Conservation (phyloP, 2,329 filamentous ascomycete species). For the Aspergillus proliferans region DNA sequence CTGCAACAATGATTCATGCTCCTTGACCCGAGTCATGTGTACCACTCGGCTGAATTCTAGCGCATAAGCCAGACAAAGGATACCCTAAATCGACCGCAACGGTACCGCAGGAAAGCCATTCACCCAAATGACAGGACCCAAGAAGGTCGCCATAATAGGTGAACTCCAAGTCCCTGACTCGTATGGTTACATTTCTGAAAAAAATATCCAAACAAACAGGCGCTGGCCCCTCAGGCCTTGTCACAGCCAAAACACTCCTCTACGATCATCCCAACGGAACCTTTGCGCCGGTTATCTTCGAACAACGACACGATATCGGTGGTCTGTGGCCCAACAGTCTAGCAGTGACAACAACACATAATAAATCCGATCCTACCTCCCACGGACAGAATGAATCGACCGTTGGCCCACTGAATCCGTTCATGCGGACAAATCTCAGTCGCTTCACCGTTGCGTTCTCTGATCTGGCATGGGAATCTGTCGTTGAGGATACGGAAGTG, state of each 20-base stretch:
- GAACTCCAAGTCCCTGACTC: slow-evolving; percentile 4
- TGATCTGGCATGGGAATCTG: slow-evolving; percentile 63
- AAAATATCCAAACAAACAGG: slow-evolving; percentile 38
- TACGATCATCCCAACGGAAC: slow-evolving; percentile 47
- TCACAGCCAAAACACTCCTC: slow-evolving; percentile 67
- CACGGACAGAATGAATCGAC: neutral
- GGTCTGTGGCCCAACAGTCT: slow-evolving; percentile 67
- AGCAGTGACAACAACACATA: slow-evolving; percentile 28
- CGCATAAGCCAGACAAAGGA: neutral
- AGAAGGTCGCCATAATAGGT: slow-evolving; percentile 51
- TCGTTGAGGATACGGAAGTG: slow-evolving; percentile 33
- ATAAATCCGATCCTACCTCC: neutral
- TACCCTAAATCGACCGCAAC: slow-evolving; percentile 3
- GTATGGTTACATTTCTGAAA: neutral
- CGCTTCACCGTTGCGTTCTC: slow-evolving; percentile 59
- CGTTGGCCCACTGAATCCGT: slow-evolving; percentile 49
- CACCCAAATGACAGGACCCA: slow-evolving; percentile 21
- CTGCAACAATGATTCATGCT: neutral
- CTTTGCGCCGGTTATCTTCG: slow-evolving; percentile 66
- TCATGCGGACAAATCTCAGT: slow-evolving; percentile 60
- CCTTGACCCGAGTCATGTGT: too few relatives aligned
- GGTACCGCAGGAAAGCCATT: neutral
- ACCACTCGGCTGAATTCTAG: neutral
- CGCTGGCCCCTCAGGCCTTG: slow-evolving; percentile 62
- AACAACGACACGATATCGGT: slow-evolving; percentile 59